Percentiles rank a stretch among this genome's conserved stretches.
Conservation (phyloP, 1,284 basidiomycete genomes). For the Coniophora puteana region DNA sequence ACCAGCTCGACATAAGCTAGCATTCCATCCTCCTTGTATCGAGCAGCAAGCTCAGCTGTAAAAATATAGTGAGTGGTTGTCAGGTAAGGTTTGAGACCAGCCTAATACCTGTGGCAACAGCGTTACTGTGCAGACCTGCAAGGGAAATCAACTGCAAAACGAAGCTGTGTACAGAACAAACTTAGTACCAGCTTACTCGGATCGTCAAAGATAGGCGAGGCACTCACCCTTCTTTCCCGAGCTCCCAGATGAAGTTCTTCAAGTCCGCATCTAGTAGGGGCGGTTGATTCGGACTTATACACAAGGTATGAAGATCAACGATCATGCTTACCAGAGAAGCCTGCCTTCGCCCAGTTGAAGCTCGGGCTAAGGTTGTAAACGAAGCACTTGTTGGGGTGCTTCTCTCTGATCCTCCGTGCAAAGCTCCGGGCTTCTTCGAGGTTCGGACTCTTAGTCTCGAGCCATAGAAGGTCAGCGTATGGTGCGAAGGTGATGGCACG, state of each 20-base stretch:
- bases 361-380: slow-evolving; percentile 95
- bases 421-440: slow-evolving; percentile 79
- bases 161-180: slow-evolving; percentile 44
- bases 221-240: slow-evolving; percentile 81
- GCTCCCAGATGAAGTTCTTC: slow-evolving; percentile 88
- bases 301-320: slow-evolving; percentile 1
- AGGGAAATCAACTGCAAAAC: slow-evolving; percentile 84
- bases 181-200: slow-evolving; percentile 8
- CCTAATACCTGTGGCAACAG: slow-evolving; percentile 72
- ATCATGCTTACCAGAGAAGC: slow-evolving; percentile 59
- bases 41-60: slow-evolving; percentile 69
- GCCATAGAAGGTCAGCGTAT: slow-evolving; percentile 83
- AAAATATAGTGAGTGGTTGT: neutral
- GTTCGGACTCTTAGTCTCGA: slow-evolving; percentile 87
- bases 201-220: slow-evolving; percentile 11
- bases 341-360: slow-evolving; percentile 89
- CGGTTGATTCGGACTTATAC: neutral
- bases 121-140: slow-evolving; percentile 85
- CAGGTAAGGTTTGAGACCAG: neutral
- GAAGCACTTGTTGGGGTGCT: slow-evolving; percentile 60
- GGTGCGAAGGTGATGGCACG: slow-evolving; percentile 79
- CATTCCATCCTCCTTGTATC: slow-evolving; percentile 84
- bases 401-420: slow-evolving; percentile 71
- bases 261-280: slow-evolving; percentile 56
- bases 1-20: slow-evolving; percentile 83